These are phyloP conservation scores for Boletus calvinii DNA, from an alignment of 1,284 basidiomycete species.

Conservation along the genomic window DNA sequence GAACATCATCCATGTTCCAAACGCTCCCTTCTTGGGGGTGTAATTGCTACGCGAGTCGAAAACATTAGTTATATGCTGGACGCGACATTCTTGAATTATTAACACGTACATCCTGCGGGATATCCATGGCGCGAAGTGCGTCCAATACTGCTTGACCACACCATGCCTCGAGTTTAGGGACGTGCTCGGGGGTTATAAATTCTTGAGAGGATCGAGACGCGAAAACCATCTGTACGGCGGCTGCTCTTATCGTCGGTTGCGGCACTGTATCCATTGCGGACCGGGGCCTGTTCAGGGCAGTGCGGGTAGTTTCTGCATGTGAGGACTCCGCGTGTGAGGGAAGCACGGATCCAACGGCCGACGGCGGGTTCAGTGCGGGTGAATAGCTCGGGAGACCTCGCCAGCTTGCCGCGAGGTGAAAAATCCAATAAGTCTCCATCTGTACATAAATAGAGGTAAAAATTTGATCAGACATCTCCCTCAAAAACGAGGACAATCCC, in stretches of 20 bases:
- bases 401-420: constrained; percentile 71
- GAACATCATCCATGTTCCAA: constrained; percentile 31
- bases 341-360: constrained; percentile 45
- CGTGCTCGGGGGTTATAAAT: constrained; percentile 74
- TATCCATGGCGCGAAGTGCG: constrained; percentile 40
- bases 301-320: constrained; percentile 25
- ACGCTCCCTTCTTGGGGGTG: constrained; percentile 41
- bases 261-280: constrained; percentile 25
- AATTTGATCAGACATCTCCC: not conserved
- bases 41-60: constrained; percentile 28
- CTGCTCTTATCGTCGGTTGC: constrained; percentile 60
- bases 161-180: constrained; percentile 66
- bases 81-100: not conserved
- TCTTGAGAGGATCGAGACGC: constrained; percentile 73
- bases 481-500: not conserved
- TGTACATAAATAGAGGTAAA: constrained; percentile 28
- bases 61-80: constrained; percentile 4
- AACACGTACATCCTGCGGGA: constrained; percentile 45
- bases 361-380: constrained; percentile 37
- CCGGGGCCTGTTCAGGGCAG: constrained; percentile 32
- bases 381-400: constrained; percentile 27
- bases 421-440: constrained; percentile 84
- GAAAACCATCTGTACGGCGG: constrained; percentile 82
- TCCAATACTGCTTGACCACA: constrained; percentile 53
- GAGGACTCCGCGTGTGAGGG: too few relatives aligned